phyloP scores from a whole-genome alignment of 352 stramenopile species.

The Saprolegnia diclina region DNA sequence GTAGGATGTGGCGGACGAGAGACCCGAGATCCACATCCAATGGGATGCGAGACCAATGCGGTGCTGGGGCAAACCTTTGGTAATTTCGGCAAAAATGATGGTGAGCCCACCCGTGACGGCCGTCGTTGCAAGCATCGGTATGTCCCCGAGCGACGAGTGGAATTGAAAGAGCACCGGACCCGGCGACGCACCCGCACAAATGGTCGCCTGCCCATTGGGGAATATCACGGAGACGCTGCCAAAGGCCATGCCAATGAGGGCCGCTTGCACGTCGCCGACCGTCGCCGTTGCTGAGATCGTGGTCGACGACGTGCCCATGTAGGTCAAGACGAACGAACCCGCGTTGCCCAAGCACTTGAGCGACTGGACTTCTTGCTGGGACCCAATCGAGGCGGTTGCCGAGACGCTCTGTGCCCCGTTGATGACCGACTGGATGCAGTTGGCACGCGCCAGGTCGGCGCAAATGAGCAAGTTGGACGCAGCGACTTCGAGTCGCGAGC shows the following conservation, averaged over 20 bases:
- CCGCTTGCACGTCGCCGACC: constrained; percentile 37
- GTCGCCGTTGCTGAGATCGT: constrained; percentile 39
- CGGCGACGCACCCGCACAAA: constrained; percentile 40
- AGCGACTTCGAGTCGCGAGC: constrained; percentile 51
- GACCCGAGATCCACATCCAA: constrained; percentile 71
- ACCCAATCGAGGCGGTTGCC: constrained; percentile 40
- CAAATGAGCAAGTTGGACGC: constrained; percentile 56
- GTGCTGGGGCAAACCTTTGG: constrained; percentile 53
- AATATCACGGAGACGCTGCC: constrained; percentile 53
- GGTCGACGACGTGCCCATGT: constrained; percentile 48
- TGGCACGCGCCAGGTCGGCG: constrained; percentile 33
- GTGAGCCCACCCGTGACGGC: not conserved
- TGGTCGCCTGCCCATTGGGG: constrained; percentile 32
- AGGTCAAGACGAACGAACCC: constrained; percentile 54
- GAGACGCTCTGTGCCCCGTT: constrained; percentile 36
- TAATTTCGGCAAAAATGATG: constrained; percentile 34
- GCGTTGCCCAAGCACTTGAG: constrained; percentile 41
- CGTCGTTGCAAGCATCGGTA: constrained; percentile 32
- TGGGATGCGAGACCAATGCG: constrained; percentile 70
- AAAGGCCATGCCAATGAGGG: constrained; percentile 52
- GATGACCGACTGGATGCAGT: constrained; percentile 40
- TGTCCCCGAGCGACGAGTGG: constrained; percentile 44
- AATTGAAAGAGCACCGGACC: constrained; percentile 52
- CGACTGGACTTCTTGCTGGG: constrained; percentile 49
- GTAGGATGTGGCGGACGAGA: constrained; percentile 76